A percentile compares a stretch with the other conserved stretches of the same genome.
Evolutionary conservation across 352 stramenopile genomes (phyloP).

Genomic region (Plasmopara viticola): DNA sequence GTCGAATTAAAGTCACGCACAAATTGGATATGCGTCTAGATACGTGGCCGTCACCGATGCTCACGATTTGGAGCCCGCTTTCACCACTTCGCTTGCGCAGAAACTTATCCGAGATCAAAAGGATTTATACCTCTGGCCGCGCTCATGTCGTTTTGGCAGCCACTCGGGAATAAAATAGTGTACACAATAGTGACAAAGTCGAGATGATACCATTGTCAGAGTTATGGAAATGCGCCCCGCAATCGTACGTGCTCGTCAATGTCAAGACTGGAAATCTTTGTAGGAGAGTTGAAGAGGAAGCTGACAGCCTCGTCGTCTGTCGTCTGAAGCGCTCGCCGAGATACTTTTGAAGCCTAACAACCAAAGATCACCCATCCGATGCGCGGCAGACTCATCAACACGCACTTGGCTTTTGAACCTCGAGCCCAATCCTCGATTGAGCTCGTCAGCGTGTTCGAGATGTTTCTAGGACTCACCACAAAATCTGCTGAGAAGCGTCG

Average conservation of each 20-base stretch:
- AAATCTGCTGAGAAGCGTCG: background rate
- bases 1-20: background rate
- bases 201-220: background rate
- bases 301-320: background rate
- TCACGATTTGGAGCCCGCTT: background rate
- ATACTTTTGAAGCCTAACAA: background rate
- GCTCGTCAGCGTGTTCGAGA: background rate
- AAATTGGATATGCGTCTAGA: background rate
- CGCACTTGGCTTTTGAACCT: background rate
- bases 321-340: background rate
- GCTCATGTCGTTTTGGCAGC: background rate
- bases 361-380: background rate
- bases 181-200: background rate
- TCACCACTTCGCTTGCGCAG: background rate
- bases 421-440: background rate
- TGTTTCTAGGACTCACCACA: background rate
- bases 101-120: background rate
- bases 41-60: background rate
- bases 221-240: background rate
- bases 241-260: slow-evolving; percentile 1
- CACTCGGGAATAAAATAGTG: background rate
- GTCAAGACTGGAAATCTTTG: background rate
- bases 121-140: background rate
- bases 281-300: background rate
- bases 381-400: background rate